phyloP scores from a whole-genome alignment of 495 filamentous ascomycete species.

The Filosporella fistucella region DNA sequence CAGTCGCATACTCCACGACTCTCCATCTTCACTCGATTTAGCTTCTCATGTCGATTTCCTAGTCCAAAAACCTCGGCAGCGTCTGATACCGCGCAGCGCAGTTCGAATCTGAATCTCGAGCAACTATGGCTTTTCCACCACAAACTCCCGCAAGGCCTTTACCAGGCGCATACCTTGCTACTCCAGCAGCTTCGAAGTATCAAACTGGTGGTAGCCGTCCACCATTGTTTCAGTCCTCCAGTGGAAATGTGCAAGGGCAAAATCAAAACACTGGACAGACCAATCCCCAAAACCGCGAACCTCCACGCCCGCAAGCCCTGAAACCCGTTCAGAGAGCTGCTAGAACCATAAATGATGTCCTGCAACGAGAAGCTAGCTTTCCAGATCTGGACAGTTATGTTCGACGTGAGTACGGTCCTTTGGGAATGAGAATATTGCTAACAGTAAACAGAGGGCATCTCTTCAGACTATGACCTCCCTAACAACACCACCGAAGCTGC shows the following conservation, averaged over 20 bases:
- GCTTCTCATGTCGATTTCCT: constrained; percentile 19
- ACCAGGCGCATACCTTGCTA: constrained; percentile 71
- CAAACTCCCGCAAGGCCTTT: constrained; percentile 61
- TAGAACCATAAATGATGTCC: constrained; percentile 72
- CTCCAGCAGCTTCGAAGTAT: constrained; percentile 49
- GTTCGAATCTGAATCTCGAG: not conserved
- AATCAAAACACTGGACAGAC: constrained; percentile 10
- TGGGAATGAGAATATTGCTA: constrained; percentile 8
- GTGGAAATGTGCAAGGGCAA: not conserved
- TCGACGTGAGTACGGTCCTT: constrained; percentile 59
- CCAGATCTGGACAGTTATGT: constrained; percentile 89
- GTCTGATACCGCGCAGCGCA: constrained; percentile 12
- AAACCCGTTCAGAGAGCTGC: constrained; percentile 76
- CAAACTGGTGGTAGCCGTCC: constrained; percentile 31
- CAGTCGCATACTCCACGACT: constrained; percentile 7
- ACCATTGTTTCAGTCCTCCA: constrained; percentile 30
- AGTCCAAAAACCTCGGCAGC: constrained; percentile 12
- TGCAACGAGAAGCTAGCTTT: constrained; percentile 71
- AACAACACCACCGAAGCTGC: constrained; percentile 49
- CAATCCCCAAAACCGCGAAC: constrained; percentile 9
- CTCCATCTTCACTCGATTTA: too few species aligned
- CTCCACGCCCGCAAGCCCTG: constrained; percentile 26
- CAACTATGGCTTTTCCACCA: constrained; percentile 52
- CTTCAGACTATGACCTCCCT: constrained; percentile 82
- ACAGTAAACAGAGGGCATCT: constrained; percentile 63